Evolutionary conservation across 129 eudicot genomes (phyloP), one percentile per base, ranked within the genome.

Genomic region (Helianthus annuus): DNA sequence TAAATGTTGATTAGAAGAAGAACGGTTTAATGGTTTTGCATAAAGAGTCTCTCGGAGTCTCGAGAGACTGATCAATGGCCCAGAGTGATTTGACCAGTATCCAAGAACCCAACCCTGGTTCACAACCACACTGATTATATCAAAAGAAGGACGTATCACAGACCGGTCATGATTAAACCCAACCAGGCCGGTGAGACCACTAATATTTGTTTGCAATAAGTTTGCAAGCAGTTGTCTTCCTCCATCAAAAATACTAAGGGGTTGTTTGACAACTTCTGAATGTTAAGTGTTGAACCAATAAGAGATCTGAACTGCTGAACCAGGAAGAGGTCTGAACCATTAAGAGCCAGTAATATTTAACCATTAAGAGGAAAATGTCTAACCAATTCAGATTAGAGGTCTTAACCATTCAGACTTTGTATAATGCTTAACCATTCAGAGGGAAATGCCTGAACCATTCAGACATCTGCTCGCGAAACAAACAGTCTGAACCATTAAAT

Each of bases 51-150:
- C 97, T 0, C 97, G 97, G 85, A 14, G 63, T 64, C 82, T 95
- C 97, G 0, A 97, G 97, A 29, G 89, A 27, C 74, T 64, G 79
- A 81, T 55, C 5, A 96, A 79, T 10, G 90, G 83, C 56, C 97
- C 91, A 3, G 90, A 88, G 58, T 88, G 72, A 72, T 90, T 95
- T 4, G 96, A 83, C 99, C 97, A 95, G 76, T 86, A 95, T 34
- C 99, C 99, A 29, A 95, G 75, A 71, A 55, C 69, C 80, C 54
- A 69, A 70, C 73, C 71, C 48, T 84, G 78, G 22, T 29, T 83
- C 64, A 79, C 90, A 36, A 86, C 72, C 7, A 88, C 71, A 61
- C 90, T 95, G 54, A 95, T 70, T 40, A 95, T 57, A 75, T 95
- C 97, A 49, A 74, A 95, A 13, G 96, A 63, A 24, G 96, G 97